These are phyloP conservation scores for Coniochaeta ligniaria DNA, from an alignment of 2,329 filamentous ascomycete species.

Conservation along the genomic window DNA sequence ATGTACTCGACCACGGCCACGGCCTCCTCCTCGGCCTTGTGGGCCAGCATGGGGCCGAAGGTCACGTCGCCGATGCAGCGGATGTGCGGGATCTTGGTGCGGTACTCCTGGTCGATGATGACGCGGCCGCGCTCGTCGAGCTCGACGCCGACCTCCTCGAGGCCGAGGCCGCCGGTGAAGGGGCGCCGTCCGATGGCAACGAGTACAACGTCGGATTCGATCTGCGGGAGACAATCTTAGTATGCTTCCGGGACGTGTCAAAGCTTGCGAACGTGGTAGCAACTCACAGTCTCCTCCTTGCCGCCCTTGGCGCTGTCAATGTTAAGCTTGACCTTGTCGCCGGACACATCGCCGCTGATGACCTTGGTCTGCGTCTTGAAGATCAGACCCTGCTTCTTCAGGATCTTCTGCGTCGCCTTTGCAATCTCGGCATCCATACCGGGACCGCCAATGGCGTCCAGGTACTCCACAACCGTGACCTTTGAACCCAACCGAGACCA, in stretches of 20 bases:
- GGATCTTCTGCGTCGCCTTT: constrained; percentile 85
- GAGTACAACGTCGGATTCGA: constrained; percentile 91
- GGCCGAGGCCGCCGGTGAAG: constrained; percentile 83
- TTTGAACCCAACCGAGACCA: constrained; percentile 92
- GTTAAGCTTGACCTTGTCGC: constrained; percentile 71
- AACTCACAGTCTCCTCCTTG: constrained; percentile 78
- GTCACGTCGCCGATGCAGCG: constrained; percentile 94
- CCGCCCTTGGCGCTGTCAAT: constrained; percentile 93
- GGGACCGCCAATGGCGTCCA: constrained; percentile 92
- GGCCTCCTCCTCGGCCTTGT: constrained; percentile 98
- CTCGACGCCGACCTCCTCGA: constrained; percentile 91
- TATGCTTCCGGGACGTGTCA: constrained; percentile 33
- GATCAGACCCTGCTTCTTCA: constrained; percentile 94
- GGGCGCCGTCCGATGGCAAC: constrained; percentile 94
- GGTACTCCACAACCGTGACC: constrained; percentile 95
- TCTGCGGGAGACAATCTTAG: constrained; percentile 34
- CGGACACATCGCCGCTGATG: constrained; percentile 70
- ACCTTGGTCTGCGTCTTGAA: constrained; percentile 99
- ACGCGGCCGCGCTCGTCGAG: constrained; percentile 89
- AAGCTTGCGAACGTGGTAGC: constrained; percentile 70
- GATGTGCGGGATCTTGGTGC: constrained; percentile 95
- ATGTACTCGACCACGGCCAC: constrained; percentile 95
- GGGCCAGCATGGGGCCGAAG: constrained; percentile 97
- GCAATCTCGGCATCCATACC: constrained; percentile 95
- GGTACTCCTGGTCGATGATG: constrained; percentile 97